These are phyloP conservation scores for Gossypium rotundifolium DNA, from an alignment of 345 rosid genomes.

Conservation along the genomic window DNA sequence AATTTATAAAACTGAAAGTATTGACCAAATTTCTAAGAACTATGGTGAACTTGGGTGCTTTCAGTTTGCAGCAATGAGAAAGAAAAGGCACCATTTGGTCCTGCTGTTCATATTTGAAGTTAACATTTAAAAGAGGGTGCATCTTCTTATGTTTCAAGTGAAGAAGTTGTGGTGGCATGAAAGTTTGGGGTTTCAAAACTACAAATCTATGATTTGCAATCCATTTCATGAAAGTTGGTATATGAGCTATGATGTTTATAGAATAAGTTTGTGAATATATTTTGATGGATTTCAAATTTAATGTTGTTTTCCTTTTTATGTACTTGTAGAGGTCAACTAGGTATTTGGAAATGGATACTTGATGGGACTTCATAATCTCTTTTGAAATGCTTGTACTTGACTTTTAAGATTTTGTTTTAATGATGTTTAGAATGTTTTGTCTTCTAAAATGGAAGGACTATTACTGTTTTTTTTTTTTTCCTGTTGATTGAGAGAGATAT, in stretches of 20 bases:
- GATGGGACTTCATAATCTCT: neutral
- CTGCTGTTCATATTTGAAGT: slow-evolving; percentile 12
- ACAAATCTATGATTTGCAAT: neutral
- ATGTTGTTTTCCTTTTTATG: neutral
- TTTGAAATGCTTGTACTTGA: neutral
- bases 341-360: neutral
- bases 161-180: slow-evolving; percentile 1
- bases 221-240: neutral
- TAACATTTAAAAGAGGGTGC: neutral
- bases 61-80: slow-evolving; percentile 21
- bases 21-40: slow-evolving; percentile 15
- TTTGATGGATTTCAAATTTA: neutral
- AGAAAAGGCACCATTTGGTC: slow-evolving; percentile 20
- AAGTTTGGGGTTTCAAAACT: neutral
- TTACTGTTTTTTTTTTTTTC: neutral
- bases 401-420: neutral
- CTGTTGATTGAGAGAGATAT: neutral
- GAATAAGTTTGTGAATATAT: neutral
- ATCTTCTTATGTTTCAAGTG: neutral
- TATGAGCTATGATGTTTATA: neutral
- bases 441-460: neutral
- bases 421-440: neutral
- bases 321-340: neutral
- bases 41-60: slow-evolving; percentile 7
- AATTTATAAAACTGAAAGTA: neutral